Conservation (phyloP, 148 eudicot genomes). For the Rhododendron williamsianum region DNA sequence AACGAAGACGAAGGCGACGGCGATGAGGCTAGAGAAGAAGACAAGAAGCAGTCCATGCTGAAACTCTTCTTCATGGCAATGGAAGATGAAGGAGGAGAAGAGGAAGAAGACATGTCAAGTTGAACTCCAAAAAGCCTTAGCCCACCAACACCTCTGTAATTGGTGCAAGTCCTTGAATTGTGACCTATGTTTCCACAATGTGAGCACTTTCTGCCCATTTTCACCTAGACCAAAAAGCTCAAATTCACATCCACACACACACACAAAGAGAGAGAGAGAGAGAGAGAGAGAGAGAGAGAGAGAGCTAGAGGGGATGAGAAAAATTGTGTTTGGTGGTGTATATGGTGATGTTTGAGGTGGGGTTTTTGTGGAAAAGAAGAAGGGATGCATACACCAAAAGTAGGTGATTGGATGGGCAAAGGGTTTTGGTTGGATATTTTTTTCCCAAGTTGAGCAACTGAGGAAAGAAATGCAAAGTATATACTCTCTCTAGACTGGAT, state of each 20-base stretch:
- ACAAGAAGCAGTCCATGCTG: constrained; percentile 36
- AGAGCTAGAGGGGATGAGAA: neutral
- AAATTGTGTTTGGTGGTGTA: neutral
- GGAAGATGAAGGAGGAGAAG: constrained; percentile 13
- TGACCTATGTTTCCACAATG: constrained; percentile 61
- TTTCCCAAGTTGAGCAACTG: constrained; percentile 18
- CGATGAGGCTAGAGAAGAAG: constrained; percentile 31
- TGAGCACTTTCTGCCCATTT: constrained; percentile 64
- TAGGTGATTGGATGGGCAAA: constrained; percentile 27
- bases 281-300: constrained; percentile 14
- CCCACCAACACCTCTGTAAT: constrained; percentile 18
- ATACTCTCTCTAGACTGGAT: no score
- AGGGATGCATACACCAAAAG: constrained; percentile 27
- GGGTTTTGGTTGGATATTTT: constrained; percentile 12
- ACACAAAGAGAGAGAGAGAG: neutral
- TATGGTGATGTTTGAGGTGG: constrained; percentile 17
- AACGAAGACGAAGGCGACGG: constrained; percentile 33
- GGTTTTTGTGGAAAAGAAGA: constrained; percentile 17
- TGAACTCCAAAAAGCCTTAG: constrained; percentile 51
- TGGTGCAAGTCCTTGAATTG: constrained; percentile 52
- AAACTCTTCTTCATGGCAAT: constrained; percentile 37
- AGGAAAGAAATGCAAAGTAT: neutral
- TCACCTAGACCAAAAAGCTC: constrained; percentile 1
- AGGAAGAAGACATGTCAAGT: constrained; percentile 28
- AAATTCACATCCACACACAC: neutral